Evolutionary conservation across 208 protist species (phyloP), one percentile per base, ranked within the genome.

Genomic region (Crithidia acanthocephali): DNA sequence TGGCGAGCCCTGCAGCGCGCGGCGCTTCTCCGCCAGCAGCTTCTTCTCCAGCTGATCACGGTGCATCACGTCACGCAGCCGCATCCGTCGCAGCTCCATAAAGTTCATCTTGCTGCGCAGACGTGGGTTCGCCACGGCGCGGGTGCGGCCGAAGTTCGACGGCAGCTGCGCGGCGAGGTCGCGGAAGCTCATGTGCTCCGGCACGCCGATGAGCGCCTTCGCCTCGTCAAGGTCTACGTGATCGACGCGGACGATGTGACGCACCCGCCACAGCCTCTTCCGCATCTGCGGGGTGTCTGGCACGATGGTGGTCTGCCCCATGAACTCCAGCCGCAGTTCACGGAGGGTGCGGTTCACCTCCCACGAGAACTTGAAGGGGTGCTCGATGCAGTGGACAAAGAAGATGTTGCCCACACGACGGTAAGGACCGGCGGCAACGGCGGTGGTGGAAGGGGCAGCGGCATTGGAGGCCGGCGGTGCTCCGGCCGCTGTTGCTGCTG

Each of bases 301-400:
- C n/a, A 89, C 68, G 50, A 96, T 92, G 15, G 74, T 84, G 11
- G 87, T 92, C 65, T 96, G 91, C 0, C 91, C 91, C 75, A 79
- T 86, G 52, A 87, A 96, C 87, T 96, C 91, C 0, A 96, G 79
- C 5, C 88, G 86, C 67, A 96, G 76, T 28, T 90, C 84, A 6
- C 88, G 88, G 73, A 96, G 79, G 74, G 85, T 84, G 40, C 85
- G 86, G 71, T 93, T 94, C 15, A 96, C 81, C 60, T 96, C 88
- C 89, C 91, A 96, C 15, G 81, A 81, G 56, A 88, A 85, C 66
- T 96, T 92, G 69, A 93, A 96, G 20, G 88, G 87, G 63, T 96
- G 87, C 44, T 96, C 88, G 25, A 84, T 72, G 74, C 86, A 94
- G 20, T 78, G 68, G 15, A 96, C 86, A 58, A 96, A 94, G 61